Evolutionary conservation across 257 asterid species (phyloP).

Genomic region (Nicotiana tabacum): DNA sequence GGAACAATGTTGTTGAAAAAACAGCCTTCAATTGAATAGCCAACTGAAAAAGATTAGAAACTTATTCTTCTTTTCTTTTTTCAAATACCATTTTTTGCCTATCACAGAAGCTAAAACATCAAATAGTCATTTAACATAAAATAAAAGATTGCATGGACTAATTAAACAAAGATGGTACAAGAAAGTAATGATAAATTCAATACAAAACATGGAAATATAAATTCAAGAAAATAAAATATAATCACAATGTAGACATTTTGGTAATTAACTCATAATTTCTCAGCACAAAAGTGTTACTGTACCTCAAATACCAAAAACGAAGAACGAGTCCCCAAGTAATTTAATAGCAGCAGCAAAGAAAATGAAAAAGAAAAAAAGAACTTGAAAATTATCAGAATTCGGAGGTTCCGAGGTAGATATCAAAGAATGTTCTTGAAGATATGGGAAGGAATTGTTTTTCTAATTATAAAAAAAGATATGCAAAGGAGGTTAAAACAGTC

Average conservation of each 20-base stretch:
- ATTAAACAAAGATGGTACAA: neutral
- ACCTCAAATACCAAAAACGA: neutral
- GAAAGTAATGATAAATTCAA: neutral
- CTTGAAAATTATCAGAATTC: neutral
- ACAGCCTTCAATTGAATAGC: neutral
- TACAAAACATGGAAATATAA: neutral
- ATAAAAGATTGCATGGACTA: neutral
- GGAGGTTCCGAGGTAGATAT: neutral
- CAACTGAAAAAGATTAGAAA: neutral
- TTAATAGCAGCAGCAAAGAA: neutral
- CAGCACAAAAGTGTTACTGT: neutral
- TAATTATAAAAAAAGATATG: neutral
- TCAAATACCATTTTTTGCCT: neutral
- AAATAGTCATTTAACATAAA: neutral
- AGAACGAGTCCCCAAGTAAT: neutral
- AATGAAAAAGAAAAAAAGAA: neutral
- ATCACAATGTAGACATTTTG: neutral
- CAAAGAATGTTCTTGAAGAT: neutral
- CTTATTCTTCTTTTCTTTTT: neutral
- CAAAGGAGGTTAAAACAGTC: neutral
- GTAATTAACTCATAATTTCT: neutral
- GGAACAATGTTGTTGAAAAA: neutral
- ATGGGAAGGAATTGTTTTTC: neutral
- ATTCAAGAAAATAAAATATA: neutral
- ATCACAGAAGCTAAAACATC: neutral